A percentile compares a stretch with the other conserved stretches of the same genome.
Conservation (phyloP, 2,329 filamentous ascomycete species). For the Ophiostoma quercus region DNA sequence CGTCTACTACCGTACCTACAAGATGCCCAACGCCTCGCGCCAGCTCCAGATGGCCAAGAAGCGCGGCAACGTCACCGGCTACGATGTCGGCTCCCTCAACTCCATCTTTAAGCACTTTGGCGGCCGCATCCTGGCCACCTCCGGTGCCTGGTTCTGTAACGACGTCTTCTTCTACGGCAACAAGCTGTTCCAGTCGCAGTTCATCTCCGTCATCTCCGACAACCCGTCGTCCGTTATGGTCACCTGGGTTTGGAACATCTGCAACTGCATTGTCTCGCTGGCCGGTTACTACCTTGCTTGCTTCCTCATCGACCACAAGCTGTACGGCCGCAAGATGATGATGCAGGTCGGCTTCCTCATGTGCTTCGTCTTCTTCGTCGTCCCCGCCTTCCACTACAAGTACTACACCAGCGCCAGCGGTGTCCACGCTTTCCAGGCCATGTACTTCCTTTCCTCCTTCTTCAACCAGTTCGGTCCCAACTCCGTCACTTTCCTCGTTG, state of each 20-base stretch:
- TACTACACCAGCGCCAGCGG: constrained; percentile 70
- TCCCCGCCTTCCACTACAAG: constrained; percentile 81
- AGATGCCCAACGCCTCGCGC: constrained; percentile 84
- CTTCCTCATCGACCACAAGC: constrained; percentile 88
- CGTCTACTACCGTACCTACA: constrained; percentile 90
- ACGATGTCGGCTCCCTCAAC: constrained; percentile 78
- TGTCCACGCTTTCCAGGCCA: constrained; percentile 88
- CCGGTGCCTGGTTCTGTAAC: constrained; percentile 89
- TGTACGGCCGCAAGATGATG: constrained; percentile 95
- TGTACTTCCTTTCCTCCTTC: constrained; percentile 97
- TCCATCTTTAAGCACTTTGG: constrained; percentile 79
- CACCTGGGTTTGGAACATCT: constrained; percentile 85
- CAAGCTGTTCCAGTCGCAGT: constrained; percentile 30
- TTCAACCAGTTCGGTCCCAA: constrained; percentile 99
- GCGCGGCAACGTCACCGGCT: constrained; percentile 81
- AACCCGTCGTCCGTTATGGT: constrained; percentile 62
- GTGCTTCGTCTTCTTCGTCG: constrained; percentile 88
- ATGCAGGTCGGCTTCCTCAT: constrained; percentile 89
- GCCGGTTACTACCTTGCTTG: constrained; percentile 86
- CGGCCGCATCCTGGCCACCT: constrained; percentile 77
- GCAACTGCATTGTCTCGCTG: constrained; percentile 83
- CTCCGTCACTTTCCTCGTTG: constrained; percentile 91
- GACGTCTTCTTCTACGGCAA: constrained; percentile 95
- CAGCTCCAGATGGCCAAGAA: constrained; percentile 79
- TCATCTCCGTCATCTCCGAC: constrained; percentile 28